Conservation (phyloP, 352 stramenopile genomes). For the Elongisporangium undulatum region DNA sequence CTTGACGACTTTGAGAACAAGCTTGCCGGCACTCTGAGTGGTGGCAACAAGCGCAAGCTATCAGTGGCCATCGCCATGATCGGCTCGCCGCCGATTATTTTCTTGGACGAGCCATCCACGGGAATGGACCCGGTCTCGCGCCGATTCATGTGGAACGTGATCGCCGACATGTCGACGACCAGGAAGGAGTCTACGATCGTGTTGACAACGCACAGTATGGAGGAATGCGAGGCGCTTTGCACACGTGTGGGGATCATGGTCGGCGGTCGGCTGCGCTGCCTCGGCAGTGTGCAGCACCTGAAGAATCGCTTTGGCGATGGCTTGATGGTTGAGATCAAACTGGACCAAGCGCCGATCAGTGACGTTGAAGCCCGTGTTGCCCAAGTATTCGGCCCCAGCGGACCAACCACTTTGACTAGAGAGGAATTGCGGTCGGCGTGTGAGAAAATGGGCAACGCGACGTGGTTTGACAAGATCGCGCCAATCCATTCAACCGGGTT, state of each 20-base stretch:
- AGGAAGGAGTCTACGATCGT: slow-evolving; percentile 81
- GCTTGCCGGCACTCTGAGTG: slow-evolving; percentile 56
- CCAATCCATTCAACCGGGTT: slow-evolving; percentile 60
- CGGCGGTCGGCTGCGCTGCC: slow-evolving; percentile 55
- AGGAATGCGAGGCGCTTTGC: slow-evolving; percentile 94
- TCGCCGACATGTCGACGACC: slow-evolving; percentile 70
- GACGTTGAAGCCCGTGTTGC: slow-evolving; percentile 30
- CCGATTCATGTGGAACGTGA: slow-evolving; percentile 95
- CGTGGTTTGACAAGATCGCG: slow-evolving; percentile 41
- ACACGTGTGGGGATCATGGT: slow-evolving; percentile 95
- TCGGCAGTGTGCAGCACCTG: slow-evolving; percentile 92
- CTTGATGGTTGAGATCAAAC: slow-evolving; percentile 86
- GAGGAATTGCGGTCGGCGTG: slow-evolving; percentile 42
- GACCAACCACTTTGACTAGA: neutral
- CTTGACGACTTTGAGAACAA: slow-evolving; percentile 70
- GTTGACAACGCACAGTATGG: slow-evolving; percentile 96
- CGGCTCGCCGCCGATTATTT: slow-evolving; percentile 86
- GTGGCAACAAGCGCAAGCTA: slow-evolving; percentile 93
- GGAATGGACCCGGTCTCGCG: slow-evolving; percentile 94
- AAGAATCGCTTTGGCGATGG: slow-evolving; percentile 96
- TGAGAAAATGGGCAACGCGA: slow-evolving; percentile 31
- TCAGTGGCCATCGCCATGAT: slow-evolving; percentile 92
- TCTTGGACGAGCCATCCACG: slow-evolving; percentile 92
- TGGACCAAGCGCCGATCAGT: slow-evolving; percentile 23
- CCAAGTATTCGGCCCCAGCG: slow-evolving; percentile 15